Conservation (phyloP, 2,329 filamentous ascomycete species). For the Monosporascus sp. region DNA sequence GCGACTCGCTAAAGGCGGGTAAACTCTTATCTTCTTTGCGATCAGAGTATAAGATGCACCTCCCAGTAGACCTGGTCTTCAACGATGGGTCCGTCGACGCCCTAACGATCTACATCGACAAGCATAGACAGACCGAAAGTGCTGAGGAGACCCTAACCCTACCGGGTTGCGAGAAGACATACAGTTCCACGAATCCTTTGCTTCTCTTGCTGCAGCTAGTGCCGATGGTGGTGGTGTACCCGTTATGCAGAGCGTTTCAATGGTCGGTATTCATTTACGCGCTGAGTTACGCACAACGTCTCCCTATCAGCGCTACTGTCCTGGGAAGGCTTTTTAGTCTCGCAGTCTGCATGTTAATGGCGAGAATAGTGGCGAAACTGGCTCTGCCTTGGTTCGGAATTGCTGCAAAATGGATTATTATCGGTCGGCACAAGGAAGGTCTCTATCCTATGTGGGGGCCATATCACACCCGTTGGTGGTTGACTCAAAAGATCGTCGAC, state of each 20-base stretch:
- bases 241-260: slow-evolving; percentile 43
- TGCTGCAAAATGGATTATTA: slow-evolving; percentile 47
- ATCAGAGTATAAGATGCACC: slow-evolving; percentile 40
- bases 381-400: slow-evolving; percentile 44
- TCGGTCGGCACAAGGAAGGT: slow-evolving; percentile 48
- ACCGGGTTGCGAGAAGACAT: slow-evolving; percentile 33
- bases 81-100: slow-evolving; percentile 38
- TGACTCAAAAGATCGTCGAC: slow-evolving; percentile 48
- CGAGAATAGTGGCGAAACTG: slow-evolving; percentile 33
- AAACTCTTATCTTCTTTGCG: slow-evolving; percentile 45
- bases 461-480: slow-evolving; percentile 56
- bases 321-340: slow-evolving; percentile 45
- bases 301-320: slow-evolving; percentile 34
- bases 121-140: slow-evolving; percentile 10
- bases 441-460: slow-evolving; percentile 55
- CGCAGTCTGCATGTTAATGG: slow-evolving; percentile 37
- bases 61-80: slow-evolving; percentile 49
- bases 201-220: slow-evolving; percentile 46
- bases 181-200: slow-evolving; percentile 44
- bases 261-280: slow-evolving; percentile 49
- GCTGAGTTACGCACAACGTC: slow-evolving; percentile 35
- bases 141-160: slow-evolving; percentile 12
- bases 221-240: slow-evolving; percentile 45
- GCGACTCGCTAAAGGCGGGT: slow-evolving; percentile 50
- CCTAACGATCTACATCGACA: slow-evolving; percentile 35